Percentiles rank a stretch among this genome's conserved stretches.
Conservation (phyloP, 257 asterid genomes). For the Primulina eburnea region DNA sequence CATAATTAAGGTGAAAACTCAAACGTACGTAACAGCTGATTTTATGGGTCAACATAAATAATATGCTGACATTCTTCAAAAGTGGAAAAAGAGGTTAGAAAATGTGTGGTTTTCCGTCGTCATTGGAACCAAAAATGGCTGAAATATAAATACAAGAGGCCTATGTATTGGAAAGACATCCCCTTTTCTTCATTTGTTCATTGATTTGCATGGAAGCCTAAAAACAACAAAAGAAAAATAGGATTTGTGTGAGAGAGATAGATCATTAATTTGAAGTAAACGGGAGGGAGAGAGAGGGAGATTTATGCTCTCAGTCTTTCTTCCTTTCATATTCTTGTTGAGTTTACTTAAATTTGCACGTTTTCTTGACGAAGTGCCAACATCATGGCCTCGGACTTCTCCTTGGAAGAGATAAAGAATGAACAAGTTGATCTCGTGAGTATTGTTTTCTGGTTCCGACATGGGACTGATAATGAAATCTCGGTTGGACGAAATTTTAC, state of each 20-base stretch:
- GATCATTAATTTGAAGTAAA: not conserved
- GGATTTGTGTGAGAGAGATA: not conserved
- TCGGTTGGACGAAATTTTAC: not conserved
- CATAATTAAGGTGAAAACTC: slow-evolving; percentile 3
- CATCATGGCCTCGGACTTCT: slow-evolving; percentile 45
- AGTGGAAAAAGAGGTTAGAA: not conserved
- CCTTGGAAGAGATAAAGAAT: slow-evolving; percentile 57
- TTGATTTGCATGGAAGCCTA: slow-evolving; percentile 26
- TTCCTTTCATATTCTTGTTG: slow-evolving; percentile 19
- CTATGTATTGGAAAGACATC: slow-evolving; percentile 5
- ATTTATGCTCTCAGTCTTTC: slow-evolving; percentile 41
- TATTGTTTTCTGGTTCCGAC: not conserved
- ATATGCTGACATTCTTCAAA: not conserved
- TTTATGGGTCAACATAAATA: not conserved
- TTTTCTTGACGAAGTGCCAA: not conserved
- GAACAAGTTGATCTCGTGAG: slow-evolving; percentile 69
- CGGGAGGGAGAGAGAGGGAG: slow-evolving; percentile 31
- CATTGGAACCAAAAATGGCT: slow-evolving; percentile 18
- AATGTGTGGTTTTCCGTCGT: slow-evolving; percentile 24
- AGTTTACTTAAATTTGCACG: not conserved
- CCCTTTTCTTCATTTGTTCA: slow-evolving; percentile 3
- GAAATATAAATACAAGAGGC: not conserved
- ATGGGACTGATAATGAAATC: not conserved
- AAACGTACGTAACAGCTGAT: not conserved
- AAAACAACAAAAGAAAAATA: not conserved